These are phyloP conservation scores for Cryptococcus jaspeensis DNA, from an alignment of 1,284 basidiomycete genomes.

Conservation along the genomic window DNA sequence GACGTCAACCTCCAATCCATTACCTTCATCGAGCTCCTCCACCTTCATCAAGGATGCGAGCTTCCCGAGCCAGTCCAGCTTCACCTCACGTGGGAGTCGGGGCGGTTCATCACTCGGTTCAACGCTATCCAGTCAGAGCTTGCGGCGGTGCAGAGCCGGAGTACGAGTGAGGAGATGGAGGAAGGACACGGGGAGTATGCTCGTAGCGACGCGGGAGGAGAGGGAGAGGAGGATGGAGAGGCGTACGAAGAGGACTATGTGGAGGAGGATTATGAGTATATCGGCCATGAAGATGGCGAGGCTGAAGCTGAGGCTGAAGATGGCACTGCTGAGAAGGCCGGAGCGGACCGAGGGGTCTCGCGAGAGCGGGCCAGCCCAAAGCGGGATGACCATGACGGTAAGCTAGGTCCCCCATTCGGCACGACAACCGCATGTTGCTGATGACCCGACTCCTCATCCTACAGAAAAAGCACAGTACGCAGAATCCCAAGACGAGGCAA, in stretches of 20 bases:
- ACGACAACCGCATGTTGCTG: not conserved
- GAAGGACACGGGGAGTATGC: conserved; percentile 9
- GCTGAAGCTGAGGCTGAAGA: conserved; percentile 11
- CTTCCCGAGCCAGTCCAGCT: conserved; percentile 43
- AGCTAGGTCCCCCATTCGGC: not conserved
- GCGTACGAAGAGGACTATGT: conserved; percentile 4
- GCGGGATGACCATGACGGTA: conserved; percentile 8
- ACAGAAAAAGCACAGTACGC: conserved; percentile 12
- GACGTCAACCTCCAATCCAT: conserved; percentile 38
- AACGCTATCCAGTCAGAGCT: conserved; percentile 42
- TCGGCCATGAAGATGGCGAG: conserved; percentile 4
- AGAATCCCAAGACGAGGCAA: not conserved
- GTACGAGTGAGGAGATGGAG: conserved; percentile 11
- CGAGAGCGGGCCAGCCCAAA: conserved; percentile 1
- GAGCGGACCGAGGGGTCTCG: conserved; percentile 19
- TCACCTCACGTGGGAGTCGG: conserved; percentile 32
- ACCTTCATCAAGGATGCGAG: conserved; percentile 40
- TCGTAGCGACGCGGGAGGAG: conserved; percentile 5
- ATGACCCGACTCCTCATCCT: not conserved
- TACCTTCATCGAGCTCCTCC: conserved; percentile 40
- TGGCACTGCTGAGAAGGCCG: conserved; percentile 17
- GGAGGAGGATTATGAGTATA: not conserved
- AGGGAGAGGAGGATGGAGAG: conserved; percentile 7
- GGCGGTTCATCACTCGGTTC: conserved; percentile 43
- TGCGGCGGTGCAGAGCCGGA: conserved; percentile 64